Base-by-base conservation (phyloP, 495 filamentous ascomycete genomes). In the Choiromyces venosus region DNA sequence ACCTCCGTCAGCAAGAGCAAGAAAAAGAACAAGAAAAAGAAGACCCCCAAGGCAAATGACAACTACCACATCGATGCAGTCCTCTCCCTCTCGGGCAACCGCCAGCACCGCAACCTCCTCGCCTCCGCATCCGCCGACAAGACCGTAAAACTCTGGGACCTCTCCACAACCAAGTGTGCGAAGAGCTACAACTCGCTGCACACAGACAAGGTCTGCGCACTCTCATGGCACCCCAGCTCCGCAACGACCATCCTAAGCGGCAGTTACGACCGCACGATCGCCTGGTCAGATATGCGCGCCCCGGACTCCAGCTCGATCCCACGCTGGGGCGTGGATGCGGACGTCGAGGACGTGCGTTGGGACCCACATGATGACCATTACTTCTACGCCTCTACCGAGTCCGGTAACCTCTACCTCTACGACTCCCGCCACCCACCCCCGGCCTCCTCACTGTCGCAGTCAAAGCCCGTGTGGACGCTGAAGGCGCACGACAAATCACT, bases 81-180 rank as follows among this genome's bases (percentile, higher is more conserved):
- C 25, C 87, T 98, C 37, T 89, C 94, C 14, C 90, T 99, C 40
- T 90, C 96, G 14, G 92, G 91, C 64, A 99, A 98, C 83, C 88
- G 93, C 75, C 89, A 92, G 71, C 96, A 98, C 83, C 87, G 93
- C 66, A 97, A 98, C 78, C 88, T 99, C 46, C 88, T 99, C n/a
- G 94, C 94, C 21, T 98, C 95, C 0, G 91, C 91, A 4, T 99
- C 95, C 1, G 96, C 96, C 7, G 95, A 99, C 84, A 91, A 93
- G 81, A 98, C 95, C 0, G 89, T 97, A 71, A 99, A 99, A 84
- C 86, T 99, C 10, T 99, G 95, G 95, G 96, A 99, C 83, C 85
- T 99, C 66, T 91, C 91, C 83, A 97, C 92, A 9, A 85, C 90
- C 65, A 93, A 89, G 82, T 97, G 93, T 83, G 96, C 95, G 76